Evolutionary conservation across 2,329 filamentous ascomycete species (phyloP), one percentile per base, ranked within the genome.

Genomic region (Cytospora leucostoma): DNA sequence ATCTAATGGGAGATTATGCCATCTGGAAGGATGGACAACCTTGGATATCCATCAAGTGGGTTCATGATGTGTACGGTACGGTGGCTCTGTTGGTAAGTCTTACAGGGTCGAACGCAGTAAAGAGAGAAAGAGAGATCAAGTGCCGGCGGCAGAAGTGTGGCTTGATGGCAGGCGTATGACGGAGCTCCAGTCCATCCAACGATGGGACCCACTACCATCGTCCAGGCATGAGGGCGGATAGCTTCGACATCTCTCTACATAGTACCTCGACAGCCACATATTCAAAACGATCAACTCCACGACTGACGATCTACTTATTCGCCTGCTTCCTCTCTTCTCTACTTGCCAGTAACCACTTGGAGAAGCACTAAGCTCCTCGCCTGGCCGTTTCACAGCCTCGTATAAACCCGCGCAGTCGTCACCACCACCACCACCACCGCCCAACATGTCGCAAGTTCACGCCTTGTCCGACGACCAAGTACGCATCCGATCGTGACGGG

Each of bases 381-480:
- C 44, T 55, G 19, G 56, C 56, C 56, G 52, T 40, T 51, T 13
- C 49, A 53, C 44, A 27, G 54, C 59, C 58, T 63, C 66, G 60
- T 65, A 56, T 63, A 27, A 27, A 27, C 54, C 64, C 38, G 62
- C 38, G 61, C 56, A 54, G 54, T 61, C 60, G 56, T 69, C 64
- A 66, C 57, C 57, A 44, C 62, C 55, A 57, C 61, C 61, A 55
- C 65, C 64, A 65, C 63, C 69, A 62, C 66, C 65, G 69, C 76
- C 76, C 84, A 89, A 79, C 77, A 97, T 97, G 93, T 95, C 93
- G 80, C 90, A 93, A 84, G 83, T 87, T 70, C 93, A 97, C 88
- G 91, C 92, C 78, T 90, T 98, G 81, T 97, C 93, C 81, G 93
- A 97, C 86, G 93, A 96, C 82, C 93, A 97, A 89, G 92, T 95